Evolutionary conservation across 331 rosid species (phyloP), one percentile per base, ranked within the genome.

Genomic region (Rhamnella rubrinervis): DNA sequence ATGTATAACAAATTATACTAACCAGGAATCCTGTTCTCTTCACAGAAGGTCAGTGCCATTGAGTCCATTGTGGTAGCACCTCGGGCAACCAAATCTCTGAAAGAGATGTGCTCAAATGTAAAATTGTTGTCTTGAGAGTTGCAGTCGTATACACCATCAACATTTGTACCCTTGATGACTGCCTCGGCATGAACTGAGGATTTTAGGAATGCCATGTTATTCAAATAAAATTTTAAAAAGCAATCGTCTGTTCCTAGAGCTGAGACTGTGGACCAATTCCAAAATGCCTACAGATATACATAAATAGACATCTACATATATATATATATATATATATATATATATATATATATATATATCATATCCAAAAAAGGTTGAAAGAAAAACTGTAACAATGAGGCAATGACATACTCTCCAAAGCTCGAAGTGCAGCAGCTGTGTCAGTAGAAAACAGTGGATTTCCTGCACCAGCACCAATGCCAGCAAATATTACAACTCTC

Each of bases 401-500:
- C 64, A 77, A 70, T 60, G 72, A 41, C 84, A 55, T 89, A 91
- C 99, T 75, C 81, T 95, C 97, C 20, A 86, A 87, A 71, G 97
- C 96, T 53, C 88, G 85, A 67, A 95, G 82, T 58, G 99, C 93
- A 3, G 99, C 91, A 61, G 93, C 96, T 37, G 92, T 83, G 81
- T 91, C 99, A 0, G 97, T 95, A 55, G 97, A 71, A 75, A 91
- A 95, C 55, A 85, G 84, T 46, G 91, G 90, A 72, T 86, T 84
- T 68, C 90, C 97, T 47, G 91, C 61, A 61, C 91, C 93, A 67
- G 86, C 87, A 82, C 96, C 96, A 63, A 87, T 79, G 39, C 97
- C 99, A 66, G 92, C 97, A 85, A 95, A 95, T 72, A 95, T 89
- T 65, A 91, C 97, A 53, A 95, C 99, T 70, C 96, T 80, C 73